Evolutionary conservation across 2,329 filamentous ascomycete species (phyloP).

Genomic region (Beauveria rudraprayagi): DNA sequence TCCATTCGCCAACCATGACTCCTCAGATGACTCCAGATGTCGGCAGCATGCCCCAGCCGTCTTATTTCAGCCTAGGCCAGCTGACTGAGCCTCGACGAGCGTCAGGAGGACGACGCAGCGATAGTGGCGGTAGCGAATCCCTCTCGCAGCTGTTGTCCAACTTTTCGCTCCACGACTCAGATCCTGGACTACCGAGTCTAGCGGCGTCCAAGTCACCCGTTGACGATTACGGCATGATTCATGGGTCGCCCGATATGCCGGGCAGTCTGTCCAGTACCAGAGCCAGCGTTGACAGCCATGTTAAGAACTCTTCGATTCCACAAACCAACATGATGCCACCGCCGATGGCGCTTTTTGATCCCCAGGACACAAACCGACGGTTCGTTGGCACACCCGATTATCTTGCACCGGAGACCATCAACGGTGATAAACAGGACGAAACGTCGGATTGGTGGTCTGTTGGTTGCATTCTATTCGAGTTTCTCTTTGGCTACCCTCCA

Average conservation of each 20-base stretch:
- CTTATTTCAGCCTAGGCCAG: constrained; percentile 76
- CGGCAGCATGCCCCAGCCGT: constrained; percentile 66
- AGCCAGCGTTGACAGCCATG: constrained; percentile 27
- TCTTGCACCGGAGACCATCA: constrained; percentile 92
- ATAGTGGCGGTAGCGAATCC: constrained; percentile 84
- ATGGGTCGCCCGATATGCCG: constrained; percentile 69
- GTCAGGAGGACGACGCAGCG: constrained; percentile 72
- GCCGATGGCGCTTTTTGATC: constrained; percentile 91
- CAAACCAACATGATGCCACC: constrained; percentile 72
- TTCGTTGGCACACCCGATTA: constrained; percentile 98
- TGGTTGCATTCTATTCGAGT: constrained; percentile 97
- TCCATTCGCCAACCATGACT: constrained; percentile 72
- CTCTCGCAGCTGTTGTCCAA: constrained; percentile 74
- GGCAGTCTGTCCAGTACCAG: constrained; percentile 27
- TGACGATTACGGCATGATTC: constrained; percentile 68
- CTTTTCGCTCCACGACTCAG: constrained; percentile 63
- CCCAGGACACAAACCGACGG: constrained; percentile 81
- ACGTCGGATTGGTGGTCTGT: constrained; percentile 99
- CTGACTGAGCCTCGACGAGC: constrained; percentile 55
- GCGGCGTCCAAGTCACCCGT: constrained; percentile 45
- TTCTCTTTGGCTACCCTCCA: constrained; percentile 84
- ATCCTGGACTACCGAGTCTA: constrained; percentile 34
- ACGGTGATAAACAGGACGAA: constrained; percentile 89
- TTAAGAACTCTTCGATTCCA: constrained; percentile 24
- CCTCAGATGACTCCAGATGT: constrained; percentile 75